These are phyloP conservation scores for Boletus insuetus DNA, from an alignment of 768 basidiomycete genomes.

Conservation along the genomic window DNA sequence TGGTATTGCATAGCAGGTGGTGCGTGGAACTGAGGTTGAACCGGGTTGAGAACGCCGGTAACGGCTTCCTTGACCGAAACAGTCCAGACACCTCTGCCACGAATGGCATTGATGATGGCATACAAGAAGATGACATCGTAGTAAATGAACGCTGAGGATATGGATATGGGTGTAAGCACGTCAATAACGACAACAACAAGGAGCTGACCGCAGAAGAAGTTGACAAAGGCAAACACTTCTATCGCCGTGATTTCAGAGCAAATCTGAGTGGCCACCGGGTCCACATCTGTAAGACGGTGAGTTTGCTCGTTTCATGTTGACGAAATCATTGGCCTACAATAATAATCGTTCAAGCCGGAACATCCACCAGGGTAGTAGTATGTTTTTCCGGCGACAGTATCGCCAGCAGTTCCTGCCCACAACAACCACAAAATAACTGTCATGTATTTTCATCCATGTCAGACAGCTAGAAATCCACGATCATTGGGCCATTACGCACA, in stretches of 20 bases:
- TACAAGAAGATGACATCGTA: conserved; percentile 20
- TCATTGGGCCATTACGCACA: conserved; percentile 11
- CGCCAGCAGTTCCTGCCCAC: conserved; percentile 20
- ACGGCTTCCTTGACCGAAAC: conserved; percentile 21
- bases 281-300: conserved; percentile 5
- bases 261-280: conserved; percentile 1
- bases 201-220: conserved; percentile 25
- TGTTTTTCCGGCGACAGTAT: conserved; percentile 4
- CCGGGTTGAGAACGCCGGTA: not conserved
- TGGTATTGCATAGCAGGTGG: conserved; percentile 6
- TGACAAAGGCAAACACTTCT: conserved; percentile 21
- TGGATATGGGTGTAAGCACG: not conserved
- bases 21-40: conserved; percentile 8
- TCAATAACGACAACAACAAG: not conserved
- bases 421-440: conserved; percentile 23
- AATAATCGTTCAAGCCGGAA: not conserved
- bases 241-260: conserved; percentile 20
- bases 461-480: not conserved
- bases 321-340: conserved; percentile 3
- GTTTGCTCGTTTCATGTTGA: not conserved
- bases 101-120: conserved; percentile 21
- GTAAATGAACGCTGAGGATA: conserved; percentile 24
- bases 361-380: conserved; percentile 19
- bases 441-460: not conserved
- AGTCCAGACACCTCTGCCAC: conserved; percentile 24